Evolutionary conservation across 306 rosid genomes (phyloP).

Genomic region (Cucumis hystrix): DNA sequence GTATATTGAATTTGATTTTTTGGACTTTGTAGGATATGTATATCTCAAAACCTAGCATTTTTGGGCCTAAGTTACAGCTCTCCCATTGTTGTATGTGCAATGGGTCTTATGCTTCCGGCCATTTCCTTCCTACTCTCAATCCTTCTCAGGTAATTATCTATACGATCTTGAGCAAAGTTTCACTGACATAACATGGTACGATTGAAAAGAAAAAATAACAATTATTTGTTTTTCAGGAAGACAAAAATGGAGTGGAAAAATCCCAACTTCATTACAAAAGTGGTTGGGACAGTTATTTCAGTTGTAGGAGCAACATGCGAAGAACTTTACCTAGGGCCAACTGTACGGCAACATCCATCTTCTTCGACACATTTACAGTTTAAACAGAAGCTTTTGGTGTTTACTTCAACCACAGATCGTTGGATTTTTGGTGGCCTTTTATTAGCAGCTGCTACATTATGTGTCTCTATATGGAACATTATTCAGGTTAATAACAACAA

Average conservation of each 20-base stretch:
- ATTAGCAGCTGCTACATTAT: conserved; percentile 44
- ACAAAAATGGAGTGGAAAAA: conserved; percentile 28
- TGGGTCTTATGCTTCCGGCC: conserved; percentile 58
- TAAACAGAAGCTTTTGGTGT: conserved; percentile 25
- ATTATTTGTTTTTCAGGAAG: conserved; percentile 17
- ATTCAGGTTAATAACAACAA: conserved; percentile 18
- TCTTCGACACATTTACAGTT: conserved; percentile 12
- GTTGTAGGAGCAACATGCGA: conserved; percentile 41
- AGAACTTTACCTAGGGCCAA: conserved; percentile 50
- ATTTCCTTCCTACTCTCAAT: conserved; percentile 44
- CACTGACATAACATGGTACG: too few relatives aligned
- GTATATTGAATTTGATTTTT: too few relatives aligned
- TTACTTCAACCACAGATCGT: conserved; percentile 47
- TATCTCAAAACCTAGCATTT: conserved; percentile 51
- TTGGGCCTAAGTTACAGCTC: conserved; percentile 59
- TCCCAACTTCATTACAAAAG: conserved; percentile 25
- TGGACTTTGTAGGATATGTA: conserved; percentile 33
- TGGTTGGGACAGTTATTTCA: conserved; percentile 42
- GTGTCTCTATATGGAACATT: conserved; percentile 40
- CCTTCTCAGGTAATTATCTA: conserved; percentile 32
- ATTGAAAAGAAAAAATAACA: too few relatives aligned
- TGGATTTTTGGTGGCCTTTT: conserved; percentile 71
- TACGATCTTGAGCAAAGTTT: too few relatives aligned
- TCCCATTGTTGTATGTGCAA: conserved; percentile 60
- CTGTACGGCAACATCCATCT: conserved; percentile 26